Base-by-base conservation (phyloP, 371 early-diverging fungal genomes). In the Syncephalastrum racemosum region DNA sequence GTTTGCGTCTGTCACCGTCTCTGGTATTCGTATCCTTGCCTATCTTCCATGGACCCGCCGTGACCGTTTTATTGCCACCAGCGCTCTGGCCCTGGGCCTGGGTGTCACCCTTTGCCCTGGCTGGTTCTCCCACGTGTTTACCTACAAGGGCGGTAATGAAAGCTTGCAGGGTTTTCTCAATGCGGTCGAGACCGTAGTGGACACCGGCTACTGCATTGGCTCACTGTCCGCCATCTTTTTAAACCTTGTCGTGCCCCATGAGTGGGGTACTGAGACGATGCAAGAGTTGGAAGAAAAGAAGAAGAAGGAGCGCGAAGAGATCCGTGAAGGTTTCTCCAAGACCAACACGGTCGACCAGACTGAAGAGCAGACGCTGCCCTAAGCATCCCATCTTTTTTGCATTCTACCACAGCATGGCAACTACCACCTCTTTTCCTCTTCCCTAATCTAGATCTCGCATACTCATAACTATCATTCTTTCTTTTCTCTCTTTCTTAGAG, bases 41-140 rank as follows among this genome's bases (percentile, higher is more conserved):
- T 82, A 80, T 66, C 53, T 84, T 54, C 58, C 72, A 18, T 86
- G 85, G 85, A 83, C 86, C 4, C 73, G 87, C 46, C 84, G 87
- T 19, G 84, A 85, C 56, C 73, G 87, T 13, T 81, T 85, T 56
- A 85, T 85, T 60, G 77, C 77, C 12, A 79, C 82, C 6, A 65
- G 66, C 15, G 60, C 79, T 4, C 59, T 78, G 31, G 66, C 75
- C 0, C 56, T 86, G 50, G 87, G 84, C 2, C 46, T 87, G 47
- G 87, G 87, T 19, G 79, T 79, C 2, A 68, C 75, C 0, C 55
- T 86, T 18, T 49, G 54, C 14, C 61, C 61, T 14, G 68, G 66
- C 40, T 86, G 85, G 77, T 79, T 84, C 49, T 73, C 78, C 1
- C 71, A 86, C 54, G 77, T 86, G 27, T 70, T 86, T 51, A 66